Evolutionary conservation across 306 rosid species (phyloP), one percentile per base, ranked within the genome.

Genomic region (Calophaca sinica): DNA sequence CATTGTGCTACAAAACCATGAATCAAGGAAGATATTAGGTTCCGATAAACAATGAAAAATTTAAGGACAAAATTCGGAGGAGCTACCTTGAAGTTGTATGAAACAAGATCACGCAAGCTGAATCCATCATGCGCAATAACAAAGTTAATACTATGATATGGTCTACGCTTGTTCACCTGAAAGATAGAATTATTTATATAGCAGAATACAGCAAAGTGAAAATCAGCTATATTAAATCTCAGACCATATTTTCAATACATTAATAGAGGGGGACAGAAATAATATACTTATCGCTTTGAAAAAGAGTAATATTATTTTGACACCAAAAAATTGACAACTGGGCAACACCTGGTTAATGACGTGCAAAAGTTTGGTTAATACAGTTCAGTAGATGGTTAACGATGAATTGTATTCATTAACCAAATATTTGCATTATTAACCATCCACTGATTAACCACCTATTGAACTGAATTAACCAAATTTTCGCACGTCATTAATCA

Each of bases 81-180:
- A 60, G 55, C 73, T 90, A 92, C 99, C 99, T 94, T 94, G 70
- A 81, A 82, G 81, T 92, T 87, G 91, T 92, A 94, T 52, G 99
- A 92, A 83, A 92, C 97, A 59, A 94, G 99, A 81, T 94, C 99
- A 58, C 5, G 69, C 44, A 94, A 82, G 50, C 91, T 90, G 82
- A 94, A 92, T 48, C 99, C 99, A 72, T 92, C 99, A 78, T 94
- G 97, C 2, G 99, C 96, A 78, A 82, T 82, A 64, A 94, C 82
- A 55, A 94, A 94, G 80, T 92, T 94, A 78, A 94, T 61, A 77
- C 96, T 75, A 64, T 94, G 97, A 68, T 76, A 94, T 60, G 99
- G 99, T 81, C 80, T 90, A 76, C 97, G 99, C 64, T 90, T 88
- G 77, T 94, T 92, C 81, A 81, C 87, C 99, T 94, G 88, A 77